Base-by-base conservation (phyloP, 176 grass and related monocot genomes). In the Eragrostis curvula region DNA sequence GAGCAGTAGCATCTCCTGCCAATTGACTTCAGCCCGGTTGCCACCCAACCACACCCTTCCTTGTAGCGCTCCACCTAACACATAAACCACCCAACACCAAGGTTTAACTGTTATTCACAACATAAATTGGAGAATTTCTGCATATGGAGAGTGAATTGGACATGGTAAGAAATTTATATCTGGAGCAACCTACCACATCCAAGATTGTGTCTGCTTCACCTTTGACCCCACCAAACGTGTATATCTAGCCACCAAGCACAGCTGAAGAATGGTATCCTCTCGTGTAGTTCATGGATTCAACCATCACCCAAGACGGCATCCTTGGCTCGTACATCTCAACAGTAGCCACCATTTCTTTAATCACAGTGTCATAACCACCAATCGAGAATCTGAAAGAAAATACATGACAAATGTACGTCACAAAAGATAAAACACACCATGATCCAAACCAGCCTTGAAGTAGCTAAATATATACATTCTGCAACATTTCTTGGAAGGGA, bases 221-320 rank as follows among this genome's bases (percentile, higher is more conserved):
- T 70, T 86, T 68, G n/a, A 87, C 86, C 32, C 95, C 95, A 29
- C 90, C 92, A 29, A 98, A 81, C 0, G 80, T 85, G 78, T 80
- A 98, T 71, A 97, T 78, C 1, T 88, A 89, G 13, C 81, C 74
- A 59, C 86, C 86, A 27, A 97, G 80, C 66, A 92, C 90, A 16
- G 85, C 83, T 30, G 92, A 86, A 67, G 92, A 67, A 76, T 88
- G 86, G 70, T 94, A 97, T 68, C 95, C 95, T 94, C 92, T 83
- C 7, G 65, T 74, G 65, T 75, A 52, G 64, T 83, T 92, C 92
- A 97, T 89, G 27, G 92, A 84, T 53, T 92, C 95, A 1, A 39
- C 64, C 67, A 45, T 85, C 81, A 91, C 75, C 92, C 95, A 94
- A 9, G 75, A 83, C 0, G 75, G 75, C 76, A 92, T 87, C 27